Base-by-base conservation (phyloP, 1,284 basidiomycete species). In the Phellopilus nigrolimitatus region DNA sequence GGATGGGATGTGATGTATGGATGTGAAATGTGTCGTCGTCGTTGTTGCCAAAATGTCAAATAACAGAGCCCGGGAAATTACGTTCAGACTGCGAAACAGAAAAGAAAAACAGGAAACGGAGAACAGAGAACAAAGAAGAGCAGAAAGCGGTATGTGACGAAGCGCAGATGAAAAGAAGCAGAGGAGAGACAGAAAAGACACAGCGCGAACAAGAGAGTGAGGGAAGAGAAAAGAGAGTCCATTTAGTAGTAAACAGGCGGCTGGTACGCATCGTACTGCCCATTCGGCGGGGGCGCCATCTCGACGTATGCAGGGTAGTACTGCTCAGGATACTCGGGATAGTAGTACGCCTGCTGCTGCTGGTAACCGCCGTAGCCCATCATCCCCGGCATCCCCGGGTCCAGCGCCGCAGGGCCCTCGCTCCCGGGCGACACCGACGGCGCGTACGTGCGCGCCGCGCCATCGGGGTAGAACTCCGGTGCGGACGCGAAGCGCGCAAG, bases 301-400 rank as follows among this genome's bases (percentile, higher is more conserved):
- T 84, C 82, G 69, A 84, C 68, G 66, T 84, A 84, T 38, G 73
- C 73, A 53, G 74, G 67, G 62, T 84, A 85, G 60, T 84, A 84
- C 56, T 75, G 73, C 50, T 84, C 81, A 17, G 82, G 79, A 63
- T 83, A 84, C 64, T 83, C 86, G 69, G n/a, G n/a, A n/a, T n/a
- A n/a, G n/a, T n/a, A n/a, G n/a, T n/a, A n/a, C n/a, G n/a, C n/a
- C n/a, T 74, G 75, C 43, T 73, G 76, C 57, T 75, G 76, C 47
- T 71, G 75, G 61, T 84, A 84, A 10, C 73, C 65, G 30, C 73
- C 61, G 55, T 82, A 84, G 25, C 66, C 66, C 68, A 80, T 73
- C 70, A 76, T 68, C 47, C 62, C 51, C 12, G 65, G 54, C 70
- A 76, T 68, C 47, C 62, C 51, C 12, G 65, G 54, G 49, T 72